Conservation (phyloP, 208 protist species). For the Wallacemonas collosoma region DNA sequence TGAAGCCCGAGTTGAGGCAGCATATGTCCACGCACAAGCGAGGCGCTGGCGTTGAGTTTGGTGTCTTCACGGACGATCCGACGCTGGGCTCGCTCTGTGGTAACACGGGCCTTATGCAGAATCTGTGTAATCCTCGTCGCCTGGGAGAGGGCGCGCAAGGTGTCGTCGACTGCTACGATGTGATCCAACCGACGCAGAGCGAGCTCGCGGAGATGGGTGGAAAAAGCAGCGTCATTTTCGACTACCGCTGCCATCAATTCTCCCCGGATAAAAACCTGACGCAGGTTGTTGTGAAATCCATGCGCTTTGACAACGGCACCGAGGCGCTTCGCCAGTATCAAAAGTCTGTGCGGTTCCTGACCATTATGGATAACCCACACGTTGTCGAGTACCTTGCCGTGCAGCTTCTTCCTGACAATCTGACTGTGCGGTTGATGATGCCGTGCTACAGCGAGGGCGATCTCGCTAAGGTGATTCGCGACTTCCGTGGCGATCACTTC, state of each 20-base stretch:
- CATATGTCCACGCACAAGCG: conserved; percentile 69
- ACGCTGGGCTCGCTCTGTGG: conserved; percentile 63
- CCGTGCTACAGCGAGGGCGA: conserved; percentile 73
- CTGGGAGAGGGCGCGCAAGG: conserved; percentile 74
- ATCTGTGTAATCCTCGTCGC: conserved; percentile 25
- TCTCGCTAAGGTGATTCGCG: conserved; percentile 46
- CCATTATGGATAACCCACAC: conserved; percentile 54
- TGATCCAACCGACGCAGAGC: conserved; percentile 32
- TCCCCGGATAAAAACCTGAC: conserved; percentile 22
- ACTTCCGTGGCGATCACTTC: conserved; percentile 44
- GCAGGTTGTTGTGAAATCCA: conserved; percentile 63
- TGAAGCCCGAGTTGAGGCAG: conserved; percentile 49
- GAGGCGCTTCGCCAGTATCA: conserved; percentile 54
- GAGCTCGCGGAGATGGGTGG: conserved; percentile 29
- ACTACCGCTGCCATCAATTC: conserved; percentile 35
- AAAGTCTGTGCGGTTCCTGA: conserved; percentile 75
- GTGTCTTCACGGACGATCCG: conserved; percentile 52
- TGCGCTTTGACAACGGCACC: conserved; percentile 33
- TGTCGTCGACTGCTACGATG: conserved; percentile 48
- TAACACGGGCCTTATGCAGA: conserved; percentile 64
- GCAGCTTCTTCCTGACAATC: conserved; percentile 49
- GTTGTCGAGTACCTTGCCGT: conserved; percentile 80
- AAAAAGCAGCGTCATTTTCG: conserved; percentile 20
- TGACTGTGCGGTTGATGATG: conserved; percentile 70
- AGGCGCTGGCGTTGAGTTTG: conserved; percentile 44